Base-by-base conservation (phyloP, 176 grass and related monocot genomes). In the Pontederia crassipes region DNA sequence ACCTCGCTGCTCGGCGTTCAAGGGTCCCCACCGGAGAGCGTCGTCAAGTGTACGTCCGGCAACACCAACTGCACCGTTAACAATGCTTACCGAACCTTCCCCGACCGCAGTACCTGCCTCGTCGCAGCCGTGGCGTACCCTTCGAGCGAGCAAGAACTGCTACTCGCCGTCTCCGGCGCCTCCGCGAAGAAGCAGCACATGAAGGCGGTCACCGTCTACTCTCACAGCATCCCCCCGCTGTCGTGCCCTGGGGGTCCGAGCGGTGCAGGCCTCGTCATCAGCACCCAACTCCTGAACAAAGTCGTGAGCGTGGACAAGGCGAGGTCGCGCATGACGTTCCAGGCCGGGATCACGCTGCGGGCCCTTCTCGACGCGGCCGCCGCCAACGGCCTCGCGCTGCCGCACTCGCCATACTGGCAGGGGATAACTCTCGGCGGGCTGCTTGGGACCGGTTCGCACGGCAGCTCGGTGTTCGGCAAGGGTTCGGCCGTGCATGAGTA, bases 401-500 rank as follows among this genome's bases (percentile, higher is more conserved):
- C 78, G 7, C 57, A 81, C 72, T 74, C 82, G 8, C 86, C 86
- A 4, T 85, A 89, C 75, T 85, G 81, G 82, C 56, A 55, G 17
- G 86, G 78, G 2, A 0, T 89, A 54, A 89, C 86, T 46, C 46
- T 89, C 27, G 86, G 86, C 2, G 81, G 86, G 8, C 46, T 89
- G 26, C 74, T 89, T 0, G 48, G 73, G 3, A 89, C 86, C 49
- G 83, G 83, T 29, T 78, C 83, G 4, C 83, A 86, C 12, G 83
- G 83, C 13, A 86, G 83, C 66, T 86, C 78, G 2, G 27, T 81
- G 10, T 64, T 71, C 74, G 87, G 79, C 0, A 86, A 85, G 60
- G 86, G 86, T 8, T 72, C 81, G 65, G 79, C 82, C 53, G 82
- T 90, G 46, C 87, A 90, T 13, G 87, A 90, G 67, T 85, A 85